Evolutionary conservation across 2,329 filamentous ascomycete species (phyloP), one percentile per base, ranked within the genome.

Genomic region (Ciborinia camelliae): DNA sequence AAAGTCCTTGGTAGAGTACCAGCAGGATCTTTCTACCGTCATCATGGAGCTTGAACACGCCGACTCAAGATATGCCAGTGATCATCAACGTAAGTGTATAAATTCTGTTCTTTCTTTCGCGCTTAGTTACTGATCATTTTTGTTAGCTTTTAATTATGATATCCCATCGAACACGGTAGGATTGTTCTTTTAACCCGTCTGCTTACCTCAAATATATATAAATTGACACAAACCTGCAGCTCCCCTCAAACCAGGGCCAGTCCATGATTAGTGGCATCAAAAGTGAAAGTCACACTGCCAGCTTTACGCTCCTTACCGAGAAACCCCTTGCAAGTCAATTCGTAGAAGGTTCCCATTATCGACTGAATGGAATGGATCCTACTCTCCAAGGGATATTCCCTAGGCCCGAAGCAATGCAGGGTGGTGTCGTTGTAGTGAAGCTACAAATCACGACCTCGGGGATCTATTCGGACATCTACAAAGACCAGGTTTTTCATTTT

Each of bases 301-400:
- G 43, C n/a, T 60, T 60, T n/a, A 60, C 57, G 18, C 57, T 60
- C 5, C 57, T 60, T 10, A 60, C 57, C 5, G 57, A 60, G 4
- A 60, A 14, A 6, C 23, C 23, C 4, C 18, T 60, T 50, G 57
- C 57, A 37, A 60, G 57, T 60, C 57, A 60, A 60, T 60, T 60
- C n/a, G 57, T 60, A 0, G 57, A 60, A 15, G 57, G 57, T 9
- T 60, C 57, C 28, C 43, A 60, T 60, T 60, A 60, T 30, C 57
- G 57, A 8, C 8, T 60, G 23, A 60, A 50, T 20, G 57, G 57
- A 1, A 60, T 60, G 57, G 57, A 60, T 37, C 57, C 57, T 20
- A 60, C 57, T 20, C 15, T 60, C 0, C 23, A 37, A 26, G 57
- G 43, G 6, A 37, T 60, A 37, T 43, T 48, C 20, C 43, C 57